phyloP scores from a whole-genome alignment of 2,329 filamentous ascomycete genomes.

The Aureobasidium mangrovei region DNA sequence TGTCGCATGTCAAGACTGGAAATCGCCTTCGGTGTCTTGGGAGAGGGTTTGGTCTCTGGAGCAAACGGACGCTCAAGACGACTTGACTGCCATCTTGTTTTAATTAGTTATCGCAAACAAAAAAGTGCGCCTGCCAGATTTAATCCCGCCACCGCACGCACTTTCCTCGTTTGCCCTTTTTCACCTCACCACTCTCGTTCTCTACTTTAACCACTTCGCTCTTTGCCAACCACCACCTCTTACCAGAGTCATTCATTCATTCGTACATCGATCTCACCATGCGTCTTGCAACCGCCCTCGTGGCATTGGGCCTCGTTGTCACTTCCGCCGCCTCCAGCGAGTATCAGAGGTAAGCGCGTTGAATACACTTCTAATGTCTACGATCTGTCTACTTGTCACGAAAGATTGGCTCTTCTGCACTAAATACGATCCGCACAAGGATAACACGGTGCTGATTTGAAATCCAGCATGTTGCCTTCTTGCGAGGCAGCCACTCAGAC shows the following conservation, averaged over 20 bases:
- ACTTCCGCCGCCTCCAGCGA: neutral
- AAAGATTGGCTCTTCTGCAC: too few relatives aligned
- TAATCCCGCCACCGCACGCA: slow-evolving; percentile 7
- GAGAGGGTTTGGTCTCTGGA: neutral
- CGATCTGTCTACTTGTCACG: too few relatives aligned
- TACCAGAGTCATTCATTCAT: slow-evolving; percentile 6
- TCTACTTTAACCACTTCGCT: neutral
- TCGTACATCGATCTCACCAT: neutral
- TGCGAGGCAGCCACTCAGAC: slow-evolving; percentile 12
- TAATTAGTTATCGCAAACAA: slow-evolving; percentile 6
- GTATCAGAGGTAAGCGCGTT: neutral
- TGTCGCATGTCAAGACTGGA: neutral
- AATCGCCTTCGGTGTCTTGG: neutral
- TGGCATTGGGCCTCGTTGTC: neutral
- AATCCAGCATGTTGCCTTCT: neutral
- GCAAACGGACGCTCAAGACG: neutral
- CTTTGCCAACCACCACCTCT: neutral
- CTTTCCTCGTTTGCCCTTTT: slow-evolving; percentile 11
- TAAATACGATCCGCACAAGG: too few relatives aligned
- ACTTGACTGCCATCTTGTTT: neutral
- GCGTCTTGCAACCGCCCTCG: neutral
- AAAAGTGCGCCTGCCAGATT: neutral
- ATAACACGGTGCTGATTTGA: neutral
- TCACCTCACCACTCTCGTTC: slow-evolving; percentile 2
- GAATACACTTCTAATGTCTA: too few relatives aligned